Evolutionary conservation across 352 stramenopile species (phyloP), one percentile per base, ranked within the genome.

Genomic region (Phytophthora sojae): DNA sequence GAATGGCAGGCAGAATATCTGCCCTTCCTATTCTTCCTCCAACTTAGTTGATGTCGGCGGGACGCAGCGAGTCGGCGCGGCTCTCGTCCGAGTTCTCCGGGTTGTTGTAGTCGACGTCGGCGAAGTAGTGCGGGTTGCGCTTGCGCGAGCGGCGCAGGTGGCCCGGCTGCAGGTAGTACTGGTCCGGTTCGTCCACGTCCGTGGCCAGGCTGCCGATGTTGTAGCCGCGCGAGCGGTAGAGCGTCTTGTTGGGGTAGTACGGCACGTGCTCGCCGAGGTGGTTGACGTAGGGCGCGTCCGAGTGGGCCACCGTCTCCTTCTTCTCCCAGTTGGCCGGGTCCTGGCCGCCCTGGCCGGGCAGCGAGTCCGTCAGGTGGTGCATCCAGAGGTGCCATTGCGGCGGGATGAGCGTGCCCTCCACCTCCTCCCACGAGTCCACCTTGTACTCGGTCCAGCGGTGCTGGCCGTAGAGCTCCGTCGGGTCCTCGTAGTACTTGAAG

Each of bases 401-500:
- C 23, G 88, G 85, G 61, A 96, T 89, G 44, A 89, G 79, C 64
- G 86, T 89, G 55, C 75, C 86, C 50, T 94, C 86, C 63, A 93
- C 91, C 67, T 96, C 88, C 14, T 94, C 80, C 63, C 80, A 93
- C 58, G 83, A 83, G 68, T 92, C 72, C 65, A 96, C 85, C 56
- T 91, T 80, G 76, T 74, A 95, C 81, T 96, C 89, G 7, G 88
- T 95, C 83, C 87, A 96, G 65, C 89, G 89, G 63, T 96, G 85
- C 72, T 93, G 83, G 51, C 85, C 76, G 63, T 82, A 79, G 11
- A 95, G 17, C 52, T 95, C 89, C 2, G 80, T 92, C 45, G 85
- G 85, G 70, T 96, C 89, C 45, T 96, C 89, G 71, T 90, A 96
- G 83, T 95, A 96, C 78, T 92, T 89, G 79, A 92, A 91, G 50